These are phyloP conservation scores for Paramecium sexaurelia DNA, from an alignment of 73 alveolate species.

Conservation along the genomic window DNA sequence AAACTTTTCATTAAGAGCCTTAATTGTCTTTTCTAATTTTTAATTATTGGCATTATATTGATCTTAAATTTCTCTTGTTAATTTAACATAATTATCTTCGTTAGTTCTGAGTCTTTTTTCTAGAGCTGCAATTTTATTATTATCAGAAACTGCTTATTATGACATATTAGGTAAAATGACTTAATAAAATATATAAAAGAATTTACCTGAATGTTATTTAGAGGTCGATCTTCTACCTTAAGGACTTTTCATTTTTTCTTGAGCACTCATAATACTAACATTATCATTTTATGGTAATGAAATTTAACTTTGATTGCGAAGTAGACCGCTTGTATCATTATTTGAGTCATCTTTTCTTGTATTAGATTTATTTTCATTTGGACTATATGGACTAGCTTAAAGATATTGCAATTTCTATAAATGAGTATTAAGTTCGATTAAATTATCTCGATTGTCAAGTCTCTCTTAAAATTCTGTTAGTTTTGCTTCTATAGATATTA, in stretches of 20 bases:
- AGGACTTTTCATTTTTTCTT: background rate
- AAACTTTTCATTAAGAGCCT: background rate
- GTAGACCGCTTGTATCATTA: background rate
- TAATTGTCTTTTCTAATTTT: background rate
- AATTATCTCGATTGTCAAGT: constrained; percentile 1
- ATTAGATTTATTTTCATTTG: background rate
- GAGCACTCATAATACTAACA: background rate
- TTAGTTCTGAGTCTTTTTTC: background rate
- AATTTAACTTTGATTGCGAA: constrained; percentile 15
- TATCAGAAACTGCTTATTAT: background rate
- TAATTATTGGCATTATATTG: background rate
- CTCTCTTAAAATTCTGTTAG: constrained; percentile 19
- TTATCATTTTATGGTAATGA: background rate
- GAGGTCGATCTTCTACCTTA: background rate
- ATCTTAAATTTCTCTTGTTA: background rate
- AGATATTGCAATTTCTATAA: background rate
- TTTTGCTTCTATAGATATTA: constrained; percentile 15
- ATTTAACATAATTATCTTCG: background rate
- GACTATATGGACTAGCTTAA: background rate
- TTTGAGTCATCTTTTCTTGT: background rate
- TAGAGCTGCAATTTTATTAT: background rate
- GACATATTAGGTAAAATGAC: background rate
- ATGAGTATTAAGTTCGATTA: constrained; percentile 22
- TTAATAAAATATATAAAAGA: background rate
- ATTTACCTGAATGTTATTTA: background rate